Conservation (phyloP, 2,329 filamentous ascomycete genomes). For the Claviceps maximensis region DNA sequence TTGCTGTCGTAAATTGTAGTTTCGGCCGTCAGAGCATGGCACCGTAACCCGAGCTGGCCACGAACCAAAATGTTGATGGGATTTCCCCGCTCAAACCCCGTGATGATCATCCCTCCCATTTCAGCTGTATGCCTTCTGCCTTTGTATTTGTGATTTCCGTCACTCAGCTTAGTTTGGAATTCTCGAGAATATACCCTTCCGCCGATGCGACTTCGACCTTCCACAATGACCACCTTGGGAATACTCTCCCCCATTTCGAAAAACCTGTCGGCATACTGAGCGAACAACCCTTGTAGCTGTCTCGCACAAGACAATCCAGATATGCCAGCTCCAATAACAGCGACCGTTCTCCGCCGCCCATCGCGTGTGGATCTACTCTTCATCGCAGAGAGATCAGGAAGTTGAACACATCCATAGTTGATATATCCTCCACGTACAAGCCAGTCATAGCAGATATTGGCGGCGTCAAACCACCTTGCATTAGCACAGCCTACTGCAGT, state of each 20-base stretch:
- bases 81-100: slow-evolving; percentile 91
- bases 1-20: slow-evolving; percentile 84
- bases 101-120: slow-evolving; percentile 97
- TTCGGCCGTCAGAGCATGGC: slow-evolving; percentile 65
- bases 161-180: slow-evolving; percentile 43
- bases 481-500: slow-evolving; percentile 89
- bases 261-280: slow-evolving; percentile 61
- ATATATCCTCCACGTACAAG: slow-evolving; percentile 83
- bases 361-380: slow-evolving; percentile 22
- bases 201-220: slow-evolving; percentile 77
- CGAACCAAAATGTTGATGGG: slow-evolving; percentile 83
- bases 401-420: slow-evolving; percentile 83
- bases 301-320: slow-evolving; percentile 84
- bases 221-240: slow-evolving; percentile 67
- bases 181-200: slow-evolving; percentile 82
- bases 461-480: slow-evolving; percentile 75
- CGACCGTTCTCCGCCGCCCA: slow-evolving; percentile 55
- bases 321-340: slow-evolving; percentile 88
- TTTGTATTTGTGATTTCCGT: slow-evolving; percentile 38
- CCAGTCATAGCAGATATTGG: slow-evolving; percentile 86
- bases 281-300: slow-evolving; percentile 76
- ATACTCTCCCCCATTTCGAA: slow-evolving; percentile 50
- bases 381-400: slow-evolving; percentile 32
- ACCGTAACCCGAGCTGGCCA: slow-evolving; percentile 76
- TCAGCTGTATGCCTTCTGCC: slow-evolving; percentile 67